Percentiles rank a stretch among this genome's conserved stretches.
Conservation (phyloP, 2,329 filamentous ascomycete species). For the Diatrype stigma region DNA sequence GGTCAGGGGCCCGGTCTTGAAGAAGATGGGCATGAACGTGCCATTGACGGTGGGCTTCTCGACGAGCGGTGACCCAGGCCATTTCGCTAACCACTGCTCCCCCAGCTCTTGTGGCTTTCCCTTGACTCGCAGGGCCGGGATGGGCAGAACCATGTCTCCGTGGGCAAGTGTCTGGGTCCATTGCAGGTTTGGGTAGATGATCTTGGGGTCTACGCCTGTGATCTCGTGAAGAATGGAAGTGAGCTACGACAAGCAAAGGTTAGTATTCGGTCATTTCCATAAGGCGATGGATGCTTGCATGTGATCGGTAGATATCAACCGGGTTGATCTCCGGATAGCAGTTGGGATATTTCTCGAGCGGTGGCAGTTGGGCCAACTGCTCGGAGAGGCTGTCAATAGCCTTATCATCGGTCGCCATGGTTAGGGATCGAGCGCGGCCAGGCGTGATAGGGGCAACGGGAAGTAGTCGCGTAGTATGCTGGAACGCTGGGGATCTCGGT, state of each 20-base stretch:
- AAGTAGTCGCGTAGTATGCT: too few relatives aligned
- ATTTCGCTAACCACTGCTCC: slow-evolving; percentile 60
- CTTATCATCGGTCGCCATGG: slow-evolving; percentile 17
- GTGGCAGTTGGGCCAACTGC: slow-evolving; percentile 18
- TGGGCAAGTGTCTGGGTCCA: slow-evolving; percentile 79
- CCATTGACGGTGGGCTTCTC: slow-evolving; percentile 64
- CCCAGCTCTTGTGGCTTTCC: slow-evolving; percentile 63
- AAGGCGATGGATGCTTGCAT: background rate
- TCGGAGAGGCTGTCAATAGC: slow-evolving; percentile 18
- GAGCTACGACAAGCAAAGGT: slow-evolving; percentile 52
- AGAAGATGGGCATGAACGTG: slow-evolving; percentile 75
- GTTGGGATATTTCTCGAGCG: slow-evolving; percentile 43
- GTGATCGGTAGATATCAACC: slow-evolving; percentile 69
- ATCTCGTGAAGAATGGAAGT: slow-evolving; percentile 63
- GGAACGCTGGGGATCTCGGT: too few relatives aligned
- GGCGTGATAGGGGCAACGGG: background rate
- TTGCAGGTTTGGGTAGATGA: slow-evolving; percentile 71
- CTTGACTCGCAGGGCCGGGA: slow-evolving; percentile 76
- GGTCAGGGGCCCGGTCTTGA: slow-evolving; percentile 65
- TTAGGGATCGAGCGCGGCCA: background rate
- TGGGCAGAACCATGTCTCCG: slow-evolving; percentile 74
- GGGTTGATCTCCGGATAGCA: slow-evolving; percentile 68
- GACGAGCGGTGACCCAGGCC: slow-evolving; percentile 70
- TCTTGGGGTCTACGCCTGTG: slow-evolving; percentile 64
- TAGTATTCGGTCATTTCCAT: background rate